Percentiles rank a stretch among this genome's conserved stretches.
Conservation (phyloP, 2,329 filamentous ascomycete genomes). For the Talaromyces sp. region DNA sequence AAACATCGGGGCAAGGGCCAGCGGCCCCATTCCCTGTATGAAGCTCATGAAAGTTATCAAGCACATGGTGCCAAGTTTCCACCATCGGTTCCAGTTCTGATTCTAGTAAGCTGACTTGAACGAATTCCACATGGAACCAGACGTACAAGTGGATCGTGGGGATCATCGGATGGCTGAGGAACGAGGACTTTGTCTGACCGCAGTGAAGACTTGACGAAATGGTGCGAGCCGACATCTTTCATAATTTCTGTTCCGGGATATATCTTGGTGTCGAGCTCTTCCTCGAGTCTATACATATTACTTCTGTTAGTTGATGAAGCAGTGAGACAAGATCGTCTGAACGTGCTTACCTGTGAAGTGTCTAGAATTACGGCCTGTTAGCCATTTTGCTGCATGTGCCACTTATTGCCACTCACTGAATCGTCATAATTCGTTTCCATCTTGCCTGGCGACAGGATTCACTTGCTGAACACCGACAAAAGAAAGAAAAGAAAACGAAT, state of each 20-base stretch:
- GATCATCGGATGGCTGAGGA: slow-evolving; percentile 46
- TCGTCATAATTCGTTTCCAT: too few species aligned
- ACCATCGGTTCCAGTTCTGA: slow-evolving; percentile 44
- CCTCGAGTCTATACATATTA: slow-evolving; percentile 32
- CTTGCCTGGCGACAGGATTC: background rate
- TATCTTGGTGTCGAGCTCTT: slow-evolving; percentile 50
- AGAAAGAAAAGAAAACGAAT: background rate
- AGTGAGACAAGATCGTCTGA: too few species aligned
- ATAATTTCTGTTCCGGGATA: slow-evolving; percentile 57
- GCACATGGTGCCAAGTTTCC: slow-evolving; percentile 47
- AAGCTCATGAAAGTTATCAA: slow-evolving; percentile 43
- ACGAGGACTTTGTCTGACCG: slow-evolving; percentile 43
- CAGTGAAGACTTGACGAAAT: slow-evolving; percentile 55
- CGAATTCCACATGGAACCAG: background rate
- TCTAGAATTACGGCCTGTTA: too few species aligned
- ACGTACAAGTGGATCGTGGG: slow-evolving; percentile 41
- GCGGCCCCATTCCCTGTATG: slow-evolving; percentile 50
- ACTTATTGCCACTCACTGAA: too few species aligned
- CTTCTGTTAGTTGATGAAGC: background rate
- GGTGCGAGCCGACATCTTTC: slow-evolving; percentile 56
- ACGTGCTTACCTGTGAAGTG: too few species aligned
- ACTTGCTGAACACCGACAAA: background rate
- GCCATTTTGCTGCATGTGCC: too few species aligned
- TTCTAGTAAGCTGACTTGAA: too few species aligned
- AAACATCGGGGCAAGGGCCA: slow-evolving; percentile 55